These are phyloP conservation scores for Alternaria triticimaculans DNA, from an alignment of 2,329 filamentous ascomycete species.

Conservation along the genomic window DNA sequence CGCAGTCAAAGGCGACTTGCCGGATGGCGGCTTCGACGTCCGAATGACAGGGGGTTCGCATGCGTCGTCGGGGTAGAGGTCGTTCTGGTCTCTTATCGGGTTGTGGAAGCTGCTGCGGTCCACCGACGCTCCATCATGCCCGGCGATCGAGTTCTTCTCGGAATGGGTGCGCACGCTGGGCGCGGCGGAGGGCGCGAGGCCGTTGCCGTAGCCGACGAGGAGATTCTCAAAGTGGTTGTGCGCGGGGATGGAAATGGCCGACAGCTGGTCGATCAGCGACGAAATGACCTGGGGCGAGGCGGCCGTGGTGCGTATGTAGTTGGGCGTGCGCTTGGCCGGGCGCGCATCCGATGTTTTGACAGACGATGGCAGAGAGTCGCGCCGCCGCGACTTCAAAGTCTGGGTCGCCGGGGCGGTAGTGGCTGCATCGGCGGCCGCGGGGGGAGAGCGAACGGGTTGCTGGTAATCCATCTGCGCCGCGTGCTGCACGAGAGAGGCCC, in stretches of 20 bases:
- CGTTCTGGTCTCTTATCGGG: constrained; percentile 57
- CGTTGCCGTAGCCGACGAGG: constrained; percentile 39
- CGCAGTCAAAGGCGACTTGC: constrained; percentile 74
- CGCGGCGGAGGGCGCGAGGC: constrained; percentile 34
- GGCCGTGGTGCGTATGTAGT: constrained; percentile 46
- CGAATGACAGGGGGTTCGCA: constrained; percentile 74
- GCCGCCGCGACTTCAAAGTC: constrained; percentile 35
- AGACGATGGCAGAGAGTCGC: constrained; percentile 36
- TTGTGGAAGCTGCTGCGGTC: constrained; percentile 73
- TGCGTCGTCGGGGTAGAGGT: constrained; percentile 62
- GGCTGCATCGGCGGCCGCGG: not conserved
- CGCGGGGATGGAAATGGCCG: constrained; percentile 67
- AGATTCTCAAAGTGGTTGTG: constrained; percentile 71
- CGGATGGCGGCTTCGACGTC: constrained; percentile 81
- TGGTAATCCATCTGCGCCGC: constrained; percentile 9
- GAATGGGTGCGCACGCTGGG: constrained; percentile 35
- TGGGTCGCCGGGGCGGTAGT: constrained; percentile 20
- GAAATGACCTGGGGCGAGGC: constrained; percentile 73
- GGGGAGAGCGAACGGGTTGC: constrained; percentile 4
- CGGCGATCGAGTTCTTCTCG: constrained; percentile 24
- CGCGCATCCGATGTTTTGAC: constrained; percentile 23
- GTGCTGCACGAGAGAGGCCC: constrained; percentile 2
- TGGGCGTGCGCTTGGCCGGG: constrained; percentile 38
- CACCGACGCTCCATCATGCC: constrained; percentile 64
- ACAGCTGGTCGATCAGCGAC: constrained; percentile 67